Conservation (phyloP, 2,329 filamentous ascomycete species). For the Acarospora socialis region DNA sequence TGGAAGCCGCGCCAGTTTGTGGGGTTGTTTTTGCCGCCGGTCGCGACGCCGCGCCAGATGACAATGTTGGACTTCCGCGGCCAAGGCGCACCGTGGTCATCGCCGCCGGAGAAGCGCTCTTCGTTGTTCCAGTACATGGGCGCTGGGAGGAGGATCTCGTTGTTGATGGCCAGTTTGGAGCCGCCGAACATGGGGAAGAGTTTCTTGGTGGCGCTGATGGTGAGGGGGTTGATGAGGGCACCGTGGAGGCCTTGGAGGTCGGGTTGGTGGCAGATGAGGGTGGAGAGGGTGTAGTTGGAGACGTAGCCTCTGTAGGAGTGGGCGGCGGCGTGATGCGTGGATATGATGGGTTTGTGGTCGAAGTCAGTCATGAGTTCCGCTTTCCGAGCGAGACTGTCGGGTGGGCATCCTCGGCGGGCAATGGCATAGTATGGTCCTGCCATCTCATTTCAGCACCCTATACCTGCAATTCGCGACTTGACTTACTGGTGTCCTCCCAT, state of each 20-base stretch:
- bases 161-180: slow-evolving; percentile 36
- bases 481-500: too few relatives aligned
- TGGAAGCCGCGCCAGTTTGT: slow-evolving; percentile 60
- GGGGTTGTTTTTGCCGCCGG: slow-evolving; percentile 31
- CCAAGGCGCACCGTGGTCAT: slow-evolving; percentile 28
- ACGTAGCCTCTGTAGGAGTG: slow-evolving; percentile 32
- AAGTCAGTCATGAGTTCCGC: too few relatives aligned
- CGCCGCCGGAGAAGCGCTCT: slow-evolving; percentile 28
- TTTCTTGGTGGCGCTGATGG: slow-evolving; percentile 28
- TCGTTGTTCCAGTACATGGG: slow-evolving; percentile 36
- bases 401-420: too few relatives aligned
- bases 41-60: slow-evolving; percentile 35
- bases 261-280: slow-evolving; percentile 32
- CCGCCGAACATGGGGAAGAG: slow-evolving; percentile 37
- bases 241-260: slow-evolving; percentile 33
- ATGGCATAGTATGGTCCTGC: too few relatives aligned
- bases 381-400: too few relatives aligned
- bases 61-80: slow-evolving; percentile 26
- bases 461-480: too few relatives aligned
- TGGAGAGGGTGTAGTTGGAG: slow-evolving; percentile 31
- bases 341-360: too few relatives aligned
- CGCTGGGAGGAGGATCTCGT: slow-evolving; percentile 37
- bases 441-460: too few relatives aligned
- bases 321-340: slow-evolving; percentile 19
- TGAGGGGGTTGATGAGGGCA: slow-evolving; percentile 35